Conservation (phyloP, 1,284 basidiomycete species). For the Coniferiporia weirii region DNA sequence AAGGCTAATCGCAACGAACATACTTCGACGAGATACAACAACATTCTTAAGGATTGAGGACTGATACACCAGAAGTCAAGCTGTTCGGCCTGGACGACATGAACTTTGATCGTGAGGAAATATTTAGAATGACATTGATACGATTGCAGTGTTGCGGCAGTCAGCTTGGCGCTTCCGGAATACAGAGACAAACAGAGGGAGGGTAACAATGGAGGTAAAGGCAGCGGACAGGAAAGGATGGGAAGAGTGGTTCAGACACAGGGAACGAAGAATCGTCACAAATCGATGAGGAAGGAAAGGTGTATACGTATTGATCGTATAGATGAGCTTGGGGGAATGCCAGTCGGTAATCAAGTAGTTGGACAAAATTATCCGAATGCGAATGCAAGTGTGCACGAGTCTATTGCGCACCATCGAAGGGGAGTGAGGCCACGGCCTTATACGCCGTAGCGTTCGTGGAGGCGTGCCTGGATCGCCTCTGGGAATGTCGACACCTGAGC, state of each 20-base stretch:
- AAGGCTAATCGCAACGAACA: too few species aligned
- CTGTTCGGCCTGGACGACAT: background rate
- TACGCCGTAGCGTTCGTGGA: constrained; percentile 72
- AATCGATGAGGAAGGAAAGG: background rate
- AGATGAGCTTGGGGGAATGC: background rate
- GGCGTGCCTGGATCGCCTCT: constrained; percentile 70
- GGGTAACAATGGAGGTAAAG: background rate
- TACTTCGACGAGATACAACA: too few species aligned
- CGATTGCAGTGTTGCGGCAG: background rate
- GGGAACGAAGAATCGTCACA: background rate
- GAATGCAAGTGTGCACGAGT: background rate
- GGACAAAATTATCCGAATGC: background rate
- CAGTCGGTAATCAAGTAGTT: background rate
- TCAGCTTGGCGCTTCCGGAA: background rate
- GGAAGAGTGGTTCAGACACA: background rate
- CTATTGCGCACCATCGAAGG: background rate
- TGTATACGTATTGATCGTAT: background rate
- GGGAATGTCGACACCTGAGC: constrained; percentile 75
- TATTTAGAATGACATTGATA: background rate
- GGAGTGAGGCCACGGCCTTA: constrained; percentile 28
- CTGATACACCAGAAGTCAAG: too few species aligned
- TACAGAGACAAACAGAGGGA: background rate
- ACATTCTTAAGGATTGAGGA: too few species aligned
- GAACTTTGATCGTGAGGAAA: background rate
- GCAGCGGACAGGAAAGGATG: background rate